phyloP scores from a whole-genome alignment of 495 filamentous ascomycete species.

The Diplogelasinospora grovesii region DNA sequence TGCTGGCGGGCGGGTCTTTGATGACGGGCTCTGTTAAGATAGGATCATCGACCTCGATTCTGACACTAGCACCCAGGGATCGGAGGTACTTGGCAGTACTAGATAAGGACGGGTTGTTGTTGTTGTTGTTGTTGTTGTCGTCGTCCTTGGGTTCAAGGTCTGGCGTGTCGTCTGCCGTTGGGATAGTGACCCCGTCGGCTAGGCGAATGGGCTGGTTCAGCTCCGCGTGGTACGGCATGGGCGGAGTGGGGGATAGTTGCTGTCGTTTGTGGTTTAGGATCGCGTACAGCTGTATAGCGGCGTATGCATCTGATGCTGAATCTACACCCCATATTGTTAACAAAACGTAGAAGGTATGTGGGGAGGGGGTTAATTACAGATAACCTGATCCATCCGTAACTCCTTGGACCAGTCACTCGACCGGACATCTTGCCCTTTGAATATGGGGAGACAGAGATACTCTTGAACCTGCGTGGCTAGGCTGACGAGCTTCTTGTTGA shows the following conservation, averaged over 20 bases:
- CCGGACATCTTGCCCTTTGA: constrained; percentile 62
- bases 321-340: constrained; percentile 51
- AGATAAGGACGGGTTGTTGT: constrained; percentile 7
- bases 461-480: constrained; percentile 63
- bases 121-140: background rate
- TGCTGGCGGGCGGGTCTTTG: background rate
- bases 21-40: constrained; percentile 6
- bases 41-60: constrained; percentile 15
- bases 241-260: constrained; percentile 60
- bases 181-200: constrained; percentile 27
- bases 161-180: constrained; percentile 24
- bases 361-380: constrained; percentile 47
- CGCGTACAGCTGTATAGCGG: constrained; percentile 65
- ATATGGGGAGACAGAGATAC: constrained; percentile 67
- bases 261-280: constrained; percentile 59
- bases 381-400: constrained; percentile 58
- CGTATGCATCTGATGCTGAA: constrained; percentile 79
- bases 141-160: constrained; percentile 9
- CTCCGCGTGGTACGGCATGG: constrained; percentile 61
- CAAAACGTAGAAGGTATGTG: too few species aligned
- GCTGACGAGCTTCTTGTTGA: constrained; percentile 61
- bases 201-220: constrained; percentile 53
- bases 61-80: constrained; percentile 6
- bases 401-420: constrained; percentile 62
- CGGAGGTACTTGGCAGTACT: constrained; percentile 15